These are phyloP conservation scores for Tuber calosporum DNA, from an alignment of 495 filamentous ascomycete species.

Conservation along the genomic window DNA sequence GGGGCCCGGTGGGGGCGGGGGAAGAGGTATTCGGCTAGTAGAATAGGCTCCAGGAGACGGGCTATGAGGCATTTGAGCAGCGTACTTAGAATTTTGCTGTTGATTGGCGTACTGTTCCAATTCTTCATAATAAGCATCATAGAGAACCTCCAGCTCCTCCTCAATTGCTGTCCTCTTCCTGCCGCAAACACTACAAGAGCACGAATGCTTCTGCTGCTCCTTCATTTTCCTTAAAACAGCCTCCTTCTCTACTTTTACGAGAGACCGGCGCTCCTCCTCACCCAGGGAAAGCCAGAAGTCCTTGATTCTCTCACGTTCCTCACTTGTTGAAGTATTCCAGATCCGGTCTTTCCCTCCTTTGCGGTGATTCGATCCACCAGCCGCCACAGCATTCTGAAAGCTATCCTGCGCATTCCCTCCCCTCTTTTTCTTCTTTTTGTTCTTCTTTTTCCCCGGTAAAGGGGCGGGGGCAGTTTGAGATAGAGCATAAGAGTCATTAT, in stretches of 20 bases:
- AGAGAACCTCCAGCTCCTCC: constrained; percentile 96
- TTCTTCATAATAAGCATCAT: constrained; percentile 98
- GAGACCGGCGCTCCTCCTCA: constrained; percentile 82
- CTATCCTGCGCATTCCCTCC: constrained; percentile 27
- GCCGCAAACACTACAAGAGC: constrained; percentile 94
- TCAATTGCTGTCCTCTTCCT: constrained; percentile 95
- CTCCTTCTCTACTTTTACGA: constrained; percentile 98
- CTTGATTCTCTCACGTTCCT: constrained; percentile 94
- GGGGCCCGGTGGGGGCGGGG: constrained; percentile 38
- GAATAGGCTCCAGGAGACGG: constrained; percentile 30
- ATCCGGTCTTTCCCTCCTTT: constrained; percentile 63
- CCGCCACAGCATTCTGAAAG: constrained; percentile 33
- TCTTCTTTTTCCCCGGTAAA: constrained; percentile 52
- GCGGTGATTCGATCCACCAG: constrained; percentile 32
- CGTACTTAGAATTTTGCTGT: constrained; percentile 55
- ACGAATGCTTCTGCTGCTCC: constrained; percentile 98
- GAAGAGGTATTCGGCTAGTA: constrained; percentile 34
- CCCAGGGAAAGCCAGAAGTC: constrained; percentile 97
- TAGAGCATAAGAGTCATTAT: constrained; percentile 38
- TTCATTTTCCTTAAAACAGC: constrained; percentile 99
- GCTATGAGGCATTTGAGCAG: constrained; percentile 38
- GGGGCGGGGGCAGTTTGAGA: constrained; percentile 33
- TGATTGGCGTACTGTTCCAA: constrained; percentile 94
- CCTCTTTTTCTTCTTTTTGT: constrained; percentile 57
- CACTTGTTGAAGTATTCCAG: constrained; percentile 89